Evolutionary conservation across 2,329 filamentous ascomycete species (phyloP), one percentile per base, ranked within the genome.

Genomic region (Pseudogymnoascus sp.): DNA sequence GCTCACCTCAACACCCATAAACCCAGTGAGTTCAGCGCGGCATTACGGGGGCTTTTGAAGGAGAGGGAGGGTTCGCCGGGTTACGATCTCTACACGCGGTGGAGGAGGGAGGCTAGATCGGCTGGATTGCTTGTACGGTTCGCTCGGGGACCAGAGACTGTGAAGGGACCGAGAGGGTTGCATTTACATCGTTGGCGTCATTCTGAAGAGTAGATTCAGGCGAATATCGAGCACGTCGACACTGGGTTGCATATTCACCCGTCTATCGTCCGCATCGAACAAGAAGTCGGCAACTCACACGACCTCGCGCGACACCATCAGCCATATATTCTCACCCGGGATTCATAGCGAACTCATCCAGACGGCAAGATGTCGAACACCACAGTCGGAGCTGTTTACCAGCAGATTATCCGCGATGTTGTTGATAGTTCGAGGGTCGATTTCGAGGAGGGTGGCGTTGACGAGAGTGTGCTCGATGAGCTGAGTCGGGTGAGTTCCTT

Each of bases 381-480:
- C 16, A 69, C 72, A 28, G 68, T 69, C 62, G 95, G 95, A 72
- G 78, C 80, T 69, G 88, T 97, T 72, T 99, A 97, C 77, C 82
- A 87, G 76, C 79, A 82, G 72, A 87, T 90, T 75, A 90, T 90
- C 73, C 82, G 88, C 66, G 91, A 95, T 78, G 92, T 99, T 74
- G 91, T 97, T 77, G 88, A 93, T 70, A 89, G 90, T 69, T 97
- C 93, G 72, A 85, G 90, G 73, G 90, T 93, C 73, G 95, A 97
- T 77, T 97, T 99, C 75, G 95, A 99, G 76, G 95, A 99, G 78
- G 91, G 89, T 70, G 95, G 95, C 71, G 89, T 97, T 68, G 91
- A 96, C 71, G 89, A 93, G 75, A 81, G 85, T 70, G 93, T 93
- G 61, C 80, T 99, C 72, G 86, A 93, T 69, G 91, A 96, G 75